These are phyloP conservation scores for Ciborinia camelliae DNA, from an alignment of 2,329 filamentous ascomycete genomes.

Conservation along the genomic window DNA sequence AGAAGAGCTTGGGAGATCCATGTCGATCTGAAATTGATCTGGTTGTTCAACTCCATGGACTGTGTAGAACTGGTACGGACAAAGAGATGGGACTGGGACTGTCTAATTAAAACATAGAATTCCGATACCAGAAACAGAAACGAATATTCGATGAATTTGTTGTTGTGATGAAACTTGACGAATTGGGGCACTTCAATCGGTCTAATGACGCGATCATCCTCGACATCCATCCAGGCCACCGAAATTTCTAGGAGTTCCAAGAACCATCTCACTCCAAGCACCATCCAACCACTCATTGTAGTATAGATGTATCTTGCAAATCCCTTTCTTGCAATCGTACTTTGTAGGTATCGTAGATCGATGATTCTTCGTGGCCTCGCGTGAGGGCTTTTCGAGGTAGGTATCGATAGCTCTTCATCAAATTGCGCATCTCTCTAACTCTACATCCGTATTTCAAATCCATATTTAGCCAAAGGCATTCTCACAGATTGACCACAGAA, in stretches of 20 bases:
- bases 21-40: background rate
- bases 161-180: background rate
- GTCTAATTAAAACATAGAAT: no score
- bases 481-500: no score
- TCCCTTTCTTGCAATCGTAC: background rate
- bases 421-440: background rate
- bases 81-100: no score
- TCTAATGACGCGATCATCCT: rapidly evolving
- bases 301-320: no score
- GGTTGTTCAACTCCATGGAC: background rate
- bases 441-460: rapidly evolving
- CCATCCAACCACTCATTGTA: rapidly evolving
- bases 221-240: rapidly evolving
- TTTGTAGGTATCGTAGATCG: background rate
- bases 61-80: no score
- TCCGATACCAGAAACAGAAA: no score
- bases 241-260: background rate
- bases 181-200: background rate
- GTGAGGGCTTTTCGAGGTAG: background rate
- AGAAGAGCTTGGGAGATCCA: background rate
- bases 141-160: background rate
- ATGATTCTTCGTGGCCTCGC: background rate
- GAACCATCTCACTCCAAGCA: background rate
- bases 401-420: background rate
- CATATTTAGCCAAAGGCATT: no score